These are phyloP conservation scores for Polygonum aviculare DNA, from an alignment of 148 eudicot species.

Conservation along the genomic window DNA sequence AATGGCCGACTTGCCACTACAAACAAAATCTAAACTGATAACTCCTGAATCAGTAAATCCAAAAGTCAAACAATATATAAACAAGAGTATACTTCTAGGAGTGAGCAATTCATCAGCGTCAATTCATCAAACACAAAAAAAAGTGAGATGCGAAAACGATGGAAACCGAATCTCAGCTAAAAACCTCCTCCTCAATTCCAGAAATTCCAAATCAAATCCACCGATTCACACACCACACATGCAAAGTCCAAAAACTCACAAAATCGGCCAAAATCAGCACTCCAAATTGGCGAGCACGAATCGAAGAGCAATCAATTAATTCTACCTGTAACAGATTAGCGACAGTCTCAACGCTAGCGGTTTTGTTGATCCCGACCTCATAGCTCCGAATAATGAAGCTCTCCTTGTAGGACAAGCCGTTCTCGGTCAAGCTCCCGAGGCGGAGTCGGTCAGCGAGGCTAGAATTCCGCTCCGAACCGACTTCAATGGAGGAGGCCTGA, in stretches of 20 bases:
- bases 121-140: background rate
- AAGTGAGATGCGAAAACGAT: background rate
- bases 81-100: background rate
- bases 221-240: background rate
- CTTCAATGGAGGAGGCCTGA: constrained; percentile 2
- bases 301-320: background rate
- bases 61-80: background rate
- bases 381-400: constrained; percentile 74
- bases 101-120: too few relatives aligned
- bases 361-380: constrained; percentile 92
- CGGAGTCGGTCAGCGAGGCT: constrained; percentile 50
- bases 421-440: constrained; percentile 66
- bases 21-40: background rate
- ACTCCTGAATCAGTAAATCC: background rate
- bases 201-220: background rate
- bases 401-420: constrained; percentile 80
- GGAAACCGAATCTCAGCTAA: background rate
- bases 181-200: background rate
- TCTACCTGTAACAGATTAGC: constrained; percentile 81
- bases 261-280: constrained; percentile 2
- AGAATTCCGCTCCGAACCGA: background rate
- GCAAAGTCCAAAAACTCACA: background rate
- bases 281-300: background rate
- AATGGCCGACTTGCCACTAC: background rate
- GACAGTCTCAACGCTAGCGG: constrained; percentile 89